Percentiles rank a stretch among this genome's conserved stretches.
Evolutionary conservation across 805 yeast species (phyloP).

Genomic region (Peterozyma toletana): DNA sequence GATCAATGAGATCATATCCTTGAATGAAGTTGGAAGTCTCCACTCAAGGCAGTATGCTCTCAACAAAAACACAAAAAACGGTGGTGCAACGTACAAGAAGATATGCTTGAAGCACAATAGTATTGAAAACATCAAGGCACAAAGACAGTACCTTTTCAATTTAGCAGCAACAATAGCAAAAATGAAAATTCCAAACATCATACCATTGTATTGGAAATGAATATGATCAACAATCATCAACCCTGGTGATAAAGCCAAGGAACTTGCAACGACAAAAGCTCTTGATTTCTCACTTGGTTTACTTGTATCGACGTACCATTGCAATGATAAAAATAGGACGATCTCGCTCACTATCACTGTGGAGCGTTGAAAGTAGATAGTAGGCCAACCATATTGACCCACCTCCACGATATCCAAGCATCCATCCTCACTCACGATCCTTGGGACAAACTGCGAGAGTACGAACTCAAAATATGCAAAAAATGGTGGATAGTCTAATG

Average conservation of each 20-base stretch:
- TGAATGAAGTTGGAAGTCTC: conserved; percentile 17
- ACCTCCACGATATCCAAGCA: conserved; percentile 60
- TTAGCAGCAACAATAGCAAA: conserved; percentile 69
- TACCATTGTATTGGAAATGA: conserved; percentile 95
- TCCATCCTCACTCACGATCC: conserved; percentile 59
- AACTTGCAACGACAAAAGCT: conserved; percentile 71
- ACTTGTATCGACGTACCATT: conserved; percentile 56
- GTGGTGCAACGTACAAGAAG: conserved; percentile 88
- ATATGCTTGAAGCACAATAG: conserved; percentile 92
- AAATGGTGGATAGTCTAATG: conserved; percentile 95
- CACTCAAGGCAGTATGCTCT: conserved; percentile 63
- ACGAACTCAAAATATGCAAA: conserved; percentile 93
- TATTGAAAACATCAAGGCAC: conserved; percentile 66
- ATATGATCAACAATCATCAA: conserved; percentile 87
- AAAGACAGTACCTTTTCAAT: conserved; percentile 42
- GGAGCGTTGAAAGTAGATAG: conserved; percentile 71
- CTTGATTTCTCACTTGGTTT: conserved; percentile 30
- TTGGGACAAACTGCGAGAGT: conserved; percentile 66
- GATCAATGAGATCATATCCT: conserved; percentile 23
- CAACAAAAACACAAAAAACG: conserved; percentile 74
- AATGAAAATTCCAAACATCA: conserved; percentile 79
- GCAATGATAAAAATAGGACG: conserved; percentile 61
- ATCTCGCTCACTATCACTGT: conserved; percentile 78
- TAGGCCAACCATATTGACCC: conserved; percentile 71
- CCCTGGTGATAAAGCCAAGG: conserved; percentile 85